Base-by-base conservation (phyloP, 2,329 filamentous ascomycete species). In the Fusarium domesticum region DNA sequence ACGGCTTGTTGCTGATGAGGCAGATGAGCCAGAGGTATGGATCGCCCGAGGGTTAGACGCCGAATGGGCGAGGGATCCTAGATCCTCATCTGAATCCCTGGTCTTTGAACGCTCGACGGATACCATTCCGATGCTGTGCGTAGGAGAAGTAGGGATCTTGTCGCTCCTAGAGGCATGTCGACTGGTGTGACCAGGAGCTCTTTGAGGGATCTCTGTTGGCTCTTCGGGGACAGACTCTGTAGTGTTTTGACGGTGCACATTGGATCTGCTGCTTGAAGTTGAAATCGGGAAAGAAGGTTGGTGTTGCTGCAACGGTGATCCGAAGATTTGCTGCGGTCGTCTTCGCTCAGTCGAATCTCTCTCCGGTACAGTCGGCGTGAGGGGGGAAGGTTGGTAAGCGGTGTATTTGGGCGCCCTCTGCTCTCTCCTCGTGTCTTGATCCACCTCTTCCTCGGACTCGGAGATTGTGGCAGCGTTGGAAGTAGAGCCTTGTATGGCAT, bases 11-110 rank as follows among this genome's bases (percentile, higher is more conserved):
- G 64, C 66, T 1, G 78, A 77, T 0, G 76, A 76, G 2, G 69
- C 68, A 6, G 75, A 75, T 0, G 78, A 80, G 2, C 71, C 76
- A 7, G 76, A 75, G 7, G 71, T 73, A 39, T 76, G 72, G 17
- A 69, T 66, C 16, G 69, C 64, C 6, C 71, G 68, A 23, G 60
- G 56, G n/a, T 56, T 50, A 19, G 48, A 42, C 12, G 50, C 56
- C 28, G 46, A 42, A 32, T 63, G 59, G 18, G 58, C 39, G 14
- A 50, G 48, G 16, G 53, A 43, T 1, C 48, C 43, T 6, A 47
- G 43, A 14, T 64, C 61, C n/a, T 69, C 64, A 14, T 69, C 66
- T 5, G 65, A 62, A 10, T 70, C 67, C n/a, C 52, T 57, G 2
- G 60, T 60, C 44, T 53, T 60, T 12, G 53, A 54, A 8, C 65